Conservation (phyloP, 2,329 filamentous ascomycete species). For the Pestalotiopsis sp. region DNA sequence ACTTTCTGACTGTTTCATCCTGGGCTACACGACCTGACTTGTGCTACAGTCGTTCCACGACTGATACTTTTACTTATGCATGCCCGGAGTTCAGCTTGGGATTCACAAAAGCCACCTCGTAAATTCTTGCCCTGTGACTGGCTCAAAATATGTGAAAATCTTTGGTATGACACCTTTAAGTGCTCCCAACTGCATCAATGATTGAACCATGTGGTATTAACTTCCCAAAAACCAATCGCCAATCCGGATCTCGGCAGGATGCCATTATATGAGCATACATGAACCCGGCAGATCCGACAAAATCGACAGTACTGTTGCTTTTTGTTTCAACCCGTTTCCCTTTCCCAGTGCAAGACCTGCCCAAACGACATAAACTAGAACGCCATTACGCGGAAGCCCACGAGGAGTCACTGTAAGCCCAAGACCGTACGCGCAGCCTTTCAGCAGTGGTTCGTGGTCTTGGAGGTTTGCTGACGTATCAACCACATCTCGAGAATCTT, state of each 20-base stretch:
- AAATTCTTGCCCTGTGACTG: neutral
- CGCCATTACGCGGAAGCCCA: too few species aligned
- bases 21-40: neutral
- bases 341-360: too few species aligned
- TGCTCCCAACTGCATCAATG: neutral
- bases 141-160: neutral
- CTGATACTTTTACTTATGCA: neutral
- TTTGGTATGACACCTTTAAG: neutral
- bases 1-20: neutral
- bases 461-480: too few species aligned
- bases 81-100: neutral
- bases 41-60: neutral
- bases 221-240: neutral
- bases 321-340: neutral
- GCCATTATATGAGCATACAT: neutral
- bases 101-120: neutral
- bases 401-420: too few species aligned
- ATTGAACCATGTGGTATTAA: too few species aligned
- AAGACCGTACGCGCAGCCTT: too few species aligned
- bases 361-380: too few species aligned
- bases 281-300: neutral
- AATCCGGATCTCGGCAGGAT: neutral
- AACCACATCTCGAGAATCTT: neutral
- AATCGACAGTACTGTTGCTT: neutral
- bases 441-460: too few species aligned